phyloP scores from a whole-genome alignment of 495 filamentous ascomycete species.

The Niebla homalea region DNA sequence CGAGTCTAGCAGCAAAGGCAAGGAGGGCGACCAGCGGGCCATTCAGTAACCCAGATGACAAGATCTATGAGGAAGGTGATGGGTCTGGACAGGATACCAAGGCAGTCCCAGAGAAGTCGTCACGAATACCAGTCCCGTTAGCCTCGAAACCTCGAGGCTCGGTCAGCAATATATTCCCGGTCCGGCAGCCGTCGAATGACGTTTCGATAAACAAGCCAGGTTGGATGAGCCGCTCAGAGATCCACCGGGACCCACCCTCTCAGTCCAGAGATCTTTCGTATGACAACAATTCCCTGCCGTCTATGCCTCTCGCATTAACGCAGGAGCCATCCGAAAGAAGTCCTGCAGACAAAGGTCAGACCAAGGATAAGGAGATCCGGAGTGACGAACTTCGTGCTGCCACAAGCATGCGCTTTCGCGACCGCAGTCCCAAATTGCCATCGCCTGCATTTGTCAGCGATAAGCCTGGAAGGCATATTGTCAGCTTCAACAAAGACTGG shows the following conservation, averaged over 20 bases:
- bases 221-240: conserved; percentile 48
- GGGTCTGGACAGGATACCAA: conserved; percentile 19
- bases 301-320: conserved; percentile 36
- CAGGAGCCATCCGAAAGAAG: conserved; percentile 23
- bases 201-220: background rate
- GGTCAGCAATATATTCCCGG: conserved; percentile 28
- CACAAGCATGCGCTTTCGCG: conserved; percentile 78
- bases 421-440: conserved; percentile 73
- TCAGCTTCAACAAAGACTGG: conserved; percentile 82
- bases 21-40: conserved; percentile 30
- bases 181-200: background rate
- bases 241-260: conserved; percentile 62
- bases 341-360: conserved; percentile 24
- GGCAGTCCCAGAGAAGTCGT: conserved; percentile 21
- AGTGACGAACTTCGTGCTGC: conserved; percentile 75
- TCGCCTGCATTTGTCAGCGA: conserved; percentile 79
- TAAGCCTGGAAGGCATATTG: conserved; percentile 71
- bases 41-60: conserved; percentile 51
- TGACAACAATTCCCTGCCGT: background rate
- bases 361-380: conserved; percentile 65
- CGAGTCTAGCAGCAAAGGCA: conserved; percentile 20
- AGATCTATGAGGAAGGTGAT: conserved; percentile 81
- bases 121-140: conserved; percentile 39
- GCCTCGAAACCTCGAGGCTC: conserved; percentile 41
- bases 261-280: conserved; percentile 66